phyloP scores from a whole-genome alignment of 805 yeast species.

The Grigorovia transvaalensis region DNA sequence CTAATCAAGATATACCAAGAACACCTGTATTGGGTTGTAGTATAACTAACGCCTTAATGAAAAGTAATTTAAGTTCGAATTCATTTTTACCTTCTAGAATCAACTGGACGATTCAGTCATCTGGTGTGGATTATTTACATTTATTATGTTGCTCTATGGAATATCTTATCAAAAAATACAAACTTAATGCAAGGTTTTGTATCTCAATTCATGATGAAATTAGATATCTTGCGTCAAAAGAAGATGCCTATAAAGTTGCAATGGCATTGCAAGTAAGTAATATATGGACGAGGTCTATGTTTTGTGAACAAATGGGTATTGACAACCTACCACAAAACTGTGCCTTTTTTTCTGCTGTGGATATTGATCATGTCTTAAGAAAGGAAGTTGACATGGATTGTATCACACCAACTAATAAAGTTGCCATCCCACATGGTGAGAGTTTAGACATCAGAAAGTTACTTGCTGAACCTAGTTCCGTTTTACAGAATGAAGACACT shows the following conservation, averaged over 20 bases:
- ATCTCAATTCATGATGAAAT: conserved; percentile 94
- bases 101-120: conserved; percentile 96
- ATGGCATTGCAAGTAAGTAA: conserved; percentile 81
- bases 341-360: conserved; percentile 92
- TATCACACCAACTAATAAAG: conserved; percentile 76
- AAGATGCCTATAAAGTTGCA: conserved; percentile 68
- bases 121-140: conserved; percentile 95
- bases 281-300: conserved; percentile 93
- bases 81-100: conserved; percentile 79
- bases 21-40: conserved; percentile 94
- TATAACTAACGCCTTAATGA: conserved; percentile 72
- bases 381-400: conserved; percentile 92
- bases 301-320: conserved; percentile 85
- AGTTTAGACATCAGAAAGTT: conserved; percentile 51
- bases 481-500: conserved; percentile 6
- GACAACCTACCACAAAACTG: conserved; percentile 85
- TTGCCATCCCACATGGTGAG: conserved; percentile 69
- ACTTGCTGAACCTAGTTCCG: conserved; percentile 28
- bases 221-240: conserved; percentile 63
- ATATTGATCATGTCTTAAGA: conserved; percentile 76
- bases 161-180: conserved; percentile 54
- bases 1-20: conserved; percentile 65
- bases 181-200: conserved; percentile 63
- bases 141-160: conserved; percentile 79
- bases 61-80: conserved; percentile 51